A percentile compares a stretch with the other conserved stretches of the same genome.
Conservation (phyloP, 192 early-diverging fungal genomes). For the Chytriomyces confervae region DNA sequence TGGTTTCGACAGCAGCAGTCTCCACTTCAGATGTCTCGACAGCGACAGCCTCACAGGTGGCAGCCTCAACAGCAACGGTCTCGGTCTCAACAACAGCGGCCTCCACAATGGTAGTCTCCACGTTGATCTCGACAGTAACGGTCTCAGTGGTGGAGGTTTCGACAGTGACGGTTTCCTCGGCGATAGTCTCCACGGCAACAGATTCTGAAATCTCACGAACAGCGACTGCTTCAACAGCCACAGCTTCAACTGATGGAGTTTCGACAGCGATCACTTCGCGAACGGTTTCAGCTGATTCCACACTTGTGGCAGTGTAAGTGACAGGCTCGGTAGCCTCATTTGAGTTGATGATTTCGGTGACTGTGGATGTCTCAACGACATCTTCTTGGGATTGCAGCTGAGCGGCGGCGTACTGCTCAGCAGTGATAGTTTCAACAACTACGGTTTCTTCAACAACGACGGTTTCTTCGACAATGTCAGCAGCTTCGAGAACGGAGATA, state of each 20-base stretch:
- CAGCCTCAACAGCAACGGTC: not conserved
- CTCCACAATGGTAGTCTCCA: not conserved
- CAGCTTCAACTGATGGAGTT: not conserved
- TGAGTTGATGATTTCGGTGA: too few relatives aligned
- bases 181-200: conserved; percentile 1
- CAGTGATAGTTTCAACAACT: not conserved
- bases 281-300: not conserved
- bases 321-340: too few relatives aligned
- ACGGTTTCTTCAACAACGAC: not conserved
- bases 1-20: not conserved
- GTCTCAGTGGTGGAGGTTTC: not conserved
- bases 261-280: not conserved
- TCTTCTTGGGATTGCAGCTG: too few relatives aligned
- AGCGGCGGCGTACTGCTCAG: too few relatives aligned
- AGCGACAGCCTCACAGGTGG: not conserved
- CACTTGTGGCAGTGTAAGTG: too few relatives aligned
- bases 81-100: not conserved
- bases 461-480: not conserved
- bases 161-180: not conserved
- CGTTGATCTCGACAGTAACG: not conserved
- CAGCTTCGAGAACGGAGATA: not conserved
- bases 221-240: not conserved
- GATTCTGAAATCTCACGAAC: not conserved
- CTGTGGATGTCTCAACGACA: too few relatives aligned
- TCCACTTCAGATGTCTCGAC: not conserved